Evolutionary conservation across 257 asterid genomes (phyloP).

Genomic region (Lycium barbarum): DNA sequence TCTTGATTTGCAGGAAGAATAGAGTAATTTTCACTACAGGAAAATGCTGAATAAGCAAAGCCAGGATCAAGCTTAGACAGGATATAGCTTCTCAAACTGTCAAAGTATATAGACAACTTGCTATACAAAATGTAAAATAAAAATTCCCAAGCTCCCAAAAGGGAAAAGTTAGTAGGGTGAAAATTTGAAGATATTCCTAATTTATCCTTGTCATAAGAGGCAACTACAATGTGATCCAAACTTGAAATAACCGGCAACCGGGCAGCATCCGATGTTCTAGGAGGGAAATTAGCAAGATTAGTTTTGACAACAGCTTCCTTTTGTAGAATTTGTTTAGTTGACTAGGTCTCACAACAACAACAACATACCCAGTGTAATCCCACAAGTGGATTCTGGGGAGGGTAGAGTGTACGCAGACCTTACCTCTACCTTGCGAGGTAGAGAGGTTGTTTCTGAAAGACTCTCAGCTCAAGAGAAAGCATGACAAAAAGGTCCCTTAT

Average conservation of each 20-base stretch:
- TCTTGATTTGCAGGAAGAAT: neutral
- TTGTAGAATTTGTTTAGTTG: neutral
- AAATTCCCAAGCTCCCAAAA: neutral
- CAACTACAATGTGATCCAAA: neutral
- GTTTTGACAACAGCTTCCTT: neutral
- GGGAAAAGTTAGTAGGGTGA: neutral
- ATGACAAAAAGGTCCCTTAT: no score
- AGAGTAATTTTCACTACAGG: neutral
- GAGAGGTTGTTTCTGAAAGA: no score
- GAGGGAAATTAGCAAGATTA: neutral
- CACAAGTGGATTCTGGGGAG: no score
- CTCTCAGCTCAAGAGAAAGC: no score
- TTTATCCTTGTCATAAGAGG: neutral
- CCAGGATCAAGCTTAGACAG: neutral
- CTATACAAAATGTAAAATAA: neutral
- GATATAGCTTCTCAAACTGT: neutral
- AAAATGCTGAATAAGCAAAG: neutral
- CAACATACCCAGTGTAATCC: no score
- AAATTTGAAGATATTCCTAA: neutral
- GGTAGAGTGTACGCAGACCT: no score
- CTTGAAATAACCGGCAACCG: neutral
- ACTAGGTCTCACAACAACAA: neutral
- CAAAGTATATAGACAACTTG: neutral
- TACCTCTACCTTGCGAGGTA: no score
- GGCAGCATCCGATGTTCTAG: neutral